Percentiles rank a stretch among this genome's conserved stretches.
phyloP scores from a whole-genome alignment of 768 basidiomycete species.

The Rhodotorula graminis region DNA sequence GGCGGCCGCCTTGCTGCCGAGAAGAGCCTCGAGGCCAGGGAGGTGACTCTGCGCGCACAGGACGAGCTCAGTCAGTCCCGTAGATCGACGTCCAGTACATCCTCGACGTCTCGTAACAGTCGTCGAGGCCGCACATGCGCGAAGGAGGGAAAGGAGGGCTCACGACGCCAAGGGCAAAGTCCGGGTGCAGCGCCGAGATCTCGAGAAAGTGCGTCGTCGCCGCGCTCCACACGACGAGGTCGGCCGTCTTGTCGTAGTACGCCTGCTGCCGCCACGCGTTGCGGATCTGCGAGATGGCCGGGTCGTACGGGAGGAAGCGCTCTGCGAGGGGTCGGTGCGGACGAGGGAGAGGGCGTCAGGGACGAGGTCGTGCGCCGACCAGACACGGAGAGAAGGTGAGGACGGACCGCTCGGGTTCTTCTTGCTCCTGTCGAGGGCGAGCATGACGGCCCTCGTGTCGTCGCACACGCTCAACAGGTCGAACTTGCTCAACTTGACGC shows the following conservation, averaged over 20 bases:
- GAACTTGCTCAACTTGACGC: constrained; percentile 21
- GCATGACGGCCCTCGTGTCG: constrained; percentile 26
- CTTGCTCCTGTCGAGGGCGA: constrained; percentile 9
- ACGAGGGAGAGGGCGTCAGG: no score
- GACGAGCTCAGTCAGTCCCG: not conserved
- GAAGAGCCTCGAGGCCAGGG: constrained; percentile 3
- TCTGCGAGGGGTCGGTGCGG: not conserved
- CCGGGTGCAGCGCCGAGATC: constrained; percentile 14
- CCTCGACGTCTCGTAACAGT: no score
- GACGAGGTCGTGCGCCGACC: no score
- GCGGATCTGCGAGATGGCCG: constrained; percentile 18
- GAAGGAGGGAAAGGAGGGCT: not conserved
- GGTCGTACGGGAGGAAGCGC: constrained; percentile 33
- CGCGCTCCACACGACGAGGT: constrained; percentile 23
- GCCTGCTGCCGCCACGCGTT: constrained; percentile 32
- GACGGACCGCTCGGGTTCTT: not conserved
- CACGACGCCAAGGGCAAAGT: constrained; percentile 16
- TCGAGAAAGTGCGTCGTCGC: constrained; percentile 37
- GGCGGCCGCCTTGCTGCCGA: not conserved
- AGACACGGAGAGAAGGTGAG: not conserved
- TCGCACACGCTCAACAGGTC: constrained; percentile 25
- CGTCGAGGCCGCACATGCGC: no score
- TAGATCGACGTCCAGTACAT: not conserved
- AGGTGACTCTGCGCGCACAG: not conserved
- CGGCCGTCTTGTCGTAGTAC: constrained; percentile 18